Conservation (phyloP, 441 rosid species). For the Populus trichocarpa region DNA sequence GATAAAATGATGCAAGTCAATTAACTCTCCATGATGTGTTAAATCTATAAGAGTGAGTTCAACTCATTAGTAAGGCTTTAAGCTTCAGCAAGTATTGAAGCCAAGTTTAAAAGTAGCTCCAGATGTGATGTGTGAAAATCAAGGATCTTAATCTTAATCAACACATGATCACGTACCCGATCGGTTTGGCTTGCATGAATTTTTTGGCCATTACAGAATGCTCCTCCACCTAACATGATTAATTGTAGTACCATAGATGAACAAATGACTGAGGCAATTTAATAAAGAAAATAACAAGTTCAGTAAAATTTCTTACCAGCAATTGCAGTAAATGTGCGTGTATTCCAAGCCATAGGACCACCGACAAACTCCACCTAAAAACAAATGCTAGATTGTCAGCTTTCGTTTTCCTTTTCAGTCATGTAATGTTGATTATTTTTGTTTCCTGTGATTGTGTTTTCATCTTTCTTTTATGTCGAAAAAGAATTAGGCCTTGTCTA, state of each 20-base stretch:
- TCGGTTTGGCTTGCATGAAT: conserved; percentile 72
- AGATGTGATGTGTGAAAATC: not conserved
- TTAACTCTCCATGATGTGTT: not conserved
- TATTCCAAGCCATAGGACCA: conserved; percentile 96
- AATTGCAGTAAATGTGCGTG: conserved; percentile 79
- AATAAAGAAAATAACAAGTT: not conserved
- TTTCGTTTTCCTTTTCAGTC: not conserved
- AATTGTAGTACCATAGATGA: conserved; percentile 17
- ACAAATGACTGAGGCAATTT: not conserved
- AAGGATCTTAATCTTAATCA: not conserved
- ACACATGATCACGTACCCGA: conserved; percentile 43
- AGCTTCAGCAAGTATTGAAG: not conserved
- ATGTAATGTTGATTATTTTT: not conserved
- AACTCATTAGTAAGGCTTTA: not conserved
- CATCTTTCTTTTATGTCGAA: not conserved
- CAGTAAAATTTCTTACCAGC: conserved; percentile 48
- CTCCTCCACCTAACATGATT: conserved; percentile 73
- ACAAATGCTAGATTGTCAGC: conserved; percentile 12
- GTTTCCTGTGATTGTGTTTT: not conserved
- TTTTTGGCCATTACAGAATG: conserved; percentile 19
- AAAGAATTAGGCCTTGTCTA: too few species aligned
- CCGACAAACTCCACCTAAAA: conserved; percentile 94
- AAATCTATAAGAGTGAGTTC: not conserved
- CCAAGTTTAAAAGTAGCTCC: not conserved
- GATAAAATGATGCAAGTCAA: not conserved